These are phyloP conservation scores for Chlorella vulgaris DNA, from an alignment of 139 green algal species.

Conservation along the genomic window DNA sequence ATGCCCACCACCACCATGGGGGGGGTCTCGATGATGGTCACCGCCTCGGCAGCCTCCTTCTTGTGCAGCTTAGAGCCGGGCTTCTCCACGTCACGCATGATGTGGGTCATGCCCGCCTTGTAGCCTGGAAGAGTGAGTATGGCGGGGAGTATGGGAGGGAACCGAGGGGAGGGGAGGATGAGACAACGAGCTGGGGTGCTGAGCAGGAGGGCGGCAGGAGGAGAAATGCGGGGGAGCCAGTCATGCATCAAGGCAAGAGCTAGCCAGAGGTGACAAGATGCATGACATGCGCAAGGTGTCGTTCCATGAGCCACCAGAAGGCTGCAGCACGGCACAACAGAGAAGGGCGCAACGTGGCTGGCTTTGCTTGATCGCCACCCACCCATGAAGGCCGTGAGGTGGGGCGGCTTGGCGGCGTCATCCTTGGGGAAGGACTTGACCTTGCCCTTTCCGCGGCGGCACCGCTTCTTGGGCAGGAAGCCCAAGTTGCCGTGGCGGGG, in stretches of 20 bases:
- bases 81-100: conserved; percentile 98
- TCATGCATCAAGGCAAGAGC: too few relatives aligned
- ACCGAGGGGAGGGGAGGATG: neutral
- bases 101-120: conserved; percentile 98
- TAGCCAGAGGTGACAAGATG: too few relatives aligned
- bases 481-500: conserved; percentile 94
- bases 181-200: neutral
- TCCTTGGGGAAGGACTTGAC: conserved; percentile 86
- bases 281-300: too few relatives aligned
- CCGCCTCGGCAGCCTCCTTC: conserved; percentile 98
- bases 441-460: conserved; percentile 90
- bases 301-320: too few relatives aligned
- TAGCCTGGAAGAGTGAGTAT: conserved; percentile 35
- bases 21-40: conserved; percentile 97
- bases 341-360: neutral
- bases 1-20: conserved; percentile 98
- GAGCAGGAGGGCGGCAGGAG: neutral
- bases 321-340: too few relatives aligned
- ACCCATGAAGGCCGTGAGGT: conserved; percentile 98
- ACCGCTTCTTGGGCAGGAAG: conserved; percentile 99
- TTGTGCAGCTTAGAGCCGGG: conserved; percentile 99
- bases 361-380: neutral
- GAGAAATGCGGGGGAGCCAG: too few relatives aligned
- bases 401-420: conserved; percentile 84
- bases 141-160: conserved; percentile 41